Conservation (phyloP, 768 basidiomycete species). For the Amanita fuliginea region DNA sequence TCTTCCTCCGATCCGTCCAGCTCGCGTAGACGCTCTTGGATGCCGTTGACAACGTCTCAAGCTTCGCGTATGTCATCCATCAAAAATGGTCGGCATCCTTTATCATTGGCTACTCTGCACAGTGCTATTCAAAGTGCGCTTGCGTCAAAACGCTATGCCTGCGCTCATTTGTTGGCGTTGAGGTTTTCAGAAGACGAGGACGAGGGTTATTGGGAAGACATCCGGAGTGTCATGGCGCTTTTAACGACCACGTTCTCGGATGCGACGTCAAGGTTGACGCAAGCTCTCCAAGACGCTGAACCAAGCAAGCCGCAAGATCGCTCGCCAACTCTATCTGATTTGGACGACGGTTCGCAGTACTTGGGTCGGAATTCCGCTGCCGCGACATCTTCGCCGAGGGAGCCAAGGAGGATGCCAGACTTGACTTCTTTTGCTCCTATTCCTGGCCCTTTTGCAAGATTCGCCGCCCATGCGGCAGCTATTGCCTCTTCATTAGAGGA, state of each 20-base stretch:
- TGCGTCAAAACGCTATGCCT: constrained; percentile 65
- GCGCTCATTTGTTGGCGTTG: constrained; percentile 69
- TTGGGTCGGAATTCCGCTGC: not conserved
- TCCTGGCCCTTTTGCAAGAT: constrained; percentile 56
- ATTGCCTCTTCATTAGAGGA: constrained; percentile 61
- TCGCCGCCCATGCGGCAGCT: constrained; percentile 64
- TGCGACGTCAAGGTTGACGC: constrained; percentile 46
- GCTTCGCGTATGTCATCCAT: constrained; percentile 56
- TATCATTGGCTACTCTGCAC: constrained; percentile 54
- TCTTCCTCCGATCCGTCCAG: constrained; percentile 9
- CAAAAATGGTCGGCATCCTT: constrained; percentile 49
- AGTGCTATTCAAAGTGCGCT: constrained; percentile 55
- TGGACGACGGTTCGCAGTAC: not conserved
- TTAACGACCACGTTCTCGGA: constrained; percentile 60
- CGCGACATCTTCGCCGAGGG: not conserved
- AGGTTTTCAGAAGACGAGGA: constrained; percentile 65
- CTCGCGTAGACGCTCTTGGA: constrained; percentile 20
- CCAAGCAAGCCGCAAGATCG: constrained; percentile 38
- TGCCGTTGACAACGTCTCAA: constrained; percentile 24
- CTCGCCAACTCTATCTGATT: constrained; percentile 23
- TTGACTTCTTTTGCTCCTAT: constrained; percentile 58
- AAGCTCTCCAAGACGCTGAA: constrained; percentile 54
- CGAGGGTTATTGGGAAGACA: constrained; percentile 79
- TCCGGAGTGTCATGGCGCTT: constrained; percentile 60
- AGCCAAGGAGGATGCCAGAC: constrained; percentile 2